Evolutionary conservation across 352 stramenopile genomes (phyloP).

Genomic region (Globisporangium megalacanthum): DNA sequence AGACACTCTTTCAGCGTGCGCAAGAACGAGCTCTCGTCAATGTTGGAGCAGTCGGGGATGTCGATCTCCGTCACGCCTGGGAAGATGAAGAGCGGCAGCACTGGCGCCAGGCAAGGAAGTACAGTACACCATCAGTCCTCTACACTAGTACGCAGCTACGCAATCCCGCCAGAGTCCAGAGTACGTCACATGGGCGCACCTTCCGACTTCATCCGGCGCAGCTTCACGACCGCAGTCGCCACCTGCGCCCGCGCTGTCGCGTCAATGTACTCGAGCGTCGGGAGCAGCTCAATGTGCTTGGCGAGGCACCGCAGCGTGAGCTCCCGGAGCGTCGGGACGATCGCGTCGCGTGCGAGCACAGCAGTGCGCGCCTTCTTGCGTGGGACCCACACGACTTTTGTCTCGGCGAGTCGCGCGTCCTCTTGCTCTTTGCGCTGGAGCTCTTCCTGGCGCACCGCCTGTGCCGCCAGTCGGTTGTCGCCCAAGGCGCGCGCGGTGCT

Average conservation of each 20-base stretch:
- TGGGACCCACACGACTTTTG: constrained; percentile 41
- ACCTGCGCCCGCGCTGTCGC: constrained; percentile 51
- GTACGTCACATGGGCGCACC: too few relatives aligned
- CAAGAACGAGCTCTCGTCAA: constrained; percentile 66
- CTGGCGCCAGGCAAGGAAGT: constrained; percentile 17
- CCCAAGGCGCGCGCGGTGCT: constrained; percentile 51
- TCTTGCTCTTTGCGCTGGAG: constrained; percentile 33
- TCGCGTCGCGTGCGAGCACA: constrained; percentile 40
- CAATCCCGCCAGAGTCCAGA: too few relatives aligned
- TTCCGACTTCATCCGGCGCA: constrained; percentile 52
- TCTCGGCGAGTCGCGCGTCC: constrained; percentile 6
- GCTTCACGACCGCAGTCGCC: constrained; percentile 46
- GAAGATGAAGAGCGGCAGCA: constrained; percentile 79
- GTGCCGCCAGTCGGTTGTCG: constrained; percentile 56
- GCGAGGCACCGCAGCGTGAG: constrained; percentile 52
- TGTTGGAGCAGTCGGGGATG: constrained; percentile 74
- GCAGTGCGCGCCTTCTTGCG: constrained; percentile 37
- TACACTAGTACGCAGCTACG: too few relatives aligned
- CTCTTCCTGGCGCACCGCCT: constrained; percentile 48
- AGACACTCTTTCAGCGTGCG: constrained; percentile 46
- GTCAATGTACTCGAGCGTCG: constrained; percentile 69
- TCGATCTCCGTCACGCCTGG: constrained; percentile 78
- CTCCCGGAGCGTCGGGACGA: constrained; percentile 46
- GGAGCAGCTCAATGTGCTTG: constrained; percentile 59
- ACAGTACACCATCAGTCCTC: too few relatives aligned